phyloP scores from a whole-genome alignment of 257 asterid genomes.

The Paulownia fortunei region DNA sequence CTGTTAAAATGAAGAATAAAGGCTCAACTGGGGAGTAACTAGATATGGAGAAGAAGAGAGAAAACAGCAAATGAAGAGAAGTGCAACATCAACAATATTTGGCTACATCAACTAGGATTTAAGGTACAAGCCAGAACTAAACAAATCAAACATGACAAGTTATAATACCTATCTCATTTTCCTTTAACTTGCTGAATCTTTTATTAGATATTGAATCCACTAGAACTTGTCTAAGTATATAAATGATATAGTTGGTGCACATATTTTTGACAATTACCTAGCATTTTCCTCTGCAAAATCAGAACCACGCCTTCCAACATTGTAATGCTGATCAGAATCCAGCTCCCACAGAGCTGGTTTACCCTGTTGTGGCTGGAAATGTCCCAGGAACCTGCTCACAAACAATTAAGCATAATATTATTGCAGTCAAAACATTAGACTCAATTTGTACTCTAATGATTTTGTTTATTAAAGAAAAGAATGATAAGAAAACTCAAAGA shows the following conservation, averaged over 20 bases:
- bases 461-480: constrained; percentile 9
- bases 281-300: constrained; percentile 55
- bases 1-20: not conserved
- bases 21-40: not conserved
- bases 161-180: not conserved
- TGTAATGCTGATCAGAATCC: constrained; percentile 84
- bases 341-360: constrained; percentile 92
- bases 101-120: constrained; percentile 10
- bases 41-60: not conserved
- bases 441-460: not conserved
- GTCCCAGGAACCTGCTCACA: constrained; percentile 83
- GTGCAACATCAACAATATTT: not conserved
- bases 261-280: constrained; percentile 49
- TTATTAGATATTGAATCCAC: not conserved
- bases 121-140: not conserved
- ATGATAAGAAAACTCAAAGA: not conserved
- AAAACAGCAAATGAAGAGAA: not conserved
- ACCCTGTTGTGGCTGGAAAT: constrained; percentile 88
- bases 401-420: constrained; percentile 21
- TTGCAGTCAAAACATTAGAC: not conserved
- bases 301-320: constrained; percentile 62
- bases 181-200: not conserved
- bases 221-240: not conserved
- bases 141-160: not conserved
- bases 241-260: constrained; percentile 1